Evolutionary conservation across 768 basidiomycete genomes (phyloP), one percentile per base, ranked within the genome.

Genomic region (Mycena filopes): DNA sequence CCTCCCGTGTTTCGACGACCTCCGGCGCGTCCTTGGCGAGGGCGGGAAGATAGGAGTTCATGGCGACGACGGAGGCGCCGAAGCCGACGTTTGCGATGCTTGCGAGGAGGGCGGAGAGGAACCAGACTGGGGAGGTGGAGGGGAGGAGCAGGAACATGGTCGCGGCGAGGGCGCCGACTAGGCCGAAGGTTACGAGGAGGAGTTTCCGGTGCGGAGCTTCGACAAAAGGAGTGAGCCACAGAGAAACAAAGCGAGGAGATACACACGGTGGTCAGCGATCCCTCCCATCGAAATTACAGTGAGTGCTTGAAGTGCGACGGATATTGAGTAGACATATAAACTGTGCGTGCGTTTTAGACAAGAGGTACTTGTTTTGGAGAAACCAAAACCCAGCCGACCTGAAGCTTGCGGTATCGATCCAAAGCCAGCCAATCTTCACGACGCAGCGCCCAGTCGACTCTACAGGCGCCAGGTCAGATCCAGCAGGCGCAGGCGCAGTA

Each of bases 231-330:
- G 50, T 45, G 38, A 67, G 13, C 41, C 29, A 18, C n/a, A 40
- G 18, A 45, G 23, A 4, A 21, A 57, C n/a, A 63, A 20, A n/a
- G 29, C 25, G 31, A 54, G 25, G 36, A n/a, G n/a, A 43, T 45
- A 82, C 92, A 63, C 70, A 96, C 95, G 89, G 66, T 93, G 88
- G 78, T 99, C 95, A 1, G 96, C 97, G 59, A 97, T 89, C 18
- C 89, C 89, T 9, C 95, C 94, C 84, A 98, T 93, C 7, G 96
- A 96, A 59, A 99, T 95, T 41, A 99, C 95, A 0, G 91, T 94
- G n/a, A 98, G 72, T 0, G 96, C 96, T 74, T 98, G 96, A 0
- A 97, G 77, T 0, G 91, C 91, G 1, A 98, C 96, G 0, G 93
- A 94, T 16, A 89, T 81, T 0, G 96, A 98, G 76, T 95, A 93